Base-by-base conservation (phyloP, 106 monocot genomes). In the Dendrobium chrysotoxum region DNA sequence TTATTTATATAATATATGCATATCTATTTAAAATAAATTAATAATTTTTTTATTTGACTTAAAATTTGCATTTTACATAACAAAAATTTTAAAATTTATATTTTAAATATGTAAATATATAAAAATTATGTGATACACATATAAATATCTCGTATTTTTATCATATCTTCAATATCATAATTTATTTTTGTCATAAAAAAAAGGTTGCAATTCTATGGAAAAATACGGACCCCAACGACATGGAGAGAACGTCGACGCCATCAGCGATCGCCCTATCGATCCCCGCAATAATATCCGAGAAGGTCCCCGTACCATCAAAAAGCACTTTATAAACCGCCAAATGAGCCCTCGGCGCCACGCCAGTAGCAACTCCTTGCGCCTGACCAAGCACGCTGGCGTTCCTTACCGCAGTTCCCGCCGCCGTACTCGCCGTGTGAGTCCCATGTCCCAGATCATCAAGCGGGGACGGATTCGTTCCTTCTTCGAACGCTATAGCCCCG, bases 351-450 rank as follows among this genome's bases (percentile, higher is more conserved):
- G 88, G 91, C 5, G 88, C 86, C 5, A 86, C 67, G 0, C 88
- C 91, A 1, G 81, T 28, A 15, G 87, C 78, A 11, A 83, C 82
- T 46, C 91, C 88, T 1, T 2, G 2, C 39, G 81, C 88, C 41
- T 84, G 84, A 25, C 88, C 88, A 68, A 88, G 87, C 66, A 26
- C 77, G 28, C 58, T 61, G 0, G 82, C 88, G 15, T 61, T 68
- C 16, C 16, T 15, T 0, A 81, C 88, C 8, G 53, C 72, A 38
- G 70, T 75, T 1, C 88, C 91, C 15, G 84, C 86, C 0, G 80
- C 84, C 4, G 88, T 91, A 46, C 86, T 84, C 20, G 86, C 77
- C 20, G 88, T 88, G 80, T 91, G 91, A 1, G 91, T 84, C 11
- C 91, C 91, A 47, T 91, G 91, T 0, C 91, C 88, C 3, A 28